A percentile compares a stretch with the other conserved stretches of the same genome.
Evolutionary conservation across 345 rosid genomes (phyloP).

Genomic region (Moricandia arvensis): DNA sequence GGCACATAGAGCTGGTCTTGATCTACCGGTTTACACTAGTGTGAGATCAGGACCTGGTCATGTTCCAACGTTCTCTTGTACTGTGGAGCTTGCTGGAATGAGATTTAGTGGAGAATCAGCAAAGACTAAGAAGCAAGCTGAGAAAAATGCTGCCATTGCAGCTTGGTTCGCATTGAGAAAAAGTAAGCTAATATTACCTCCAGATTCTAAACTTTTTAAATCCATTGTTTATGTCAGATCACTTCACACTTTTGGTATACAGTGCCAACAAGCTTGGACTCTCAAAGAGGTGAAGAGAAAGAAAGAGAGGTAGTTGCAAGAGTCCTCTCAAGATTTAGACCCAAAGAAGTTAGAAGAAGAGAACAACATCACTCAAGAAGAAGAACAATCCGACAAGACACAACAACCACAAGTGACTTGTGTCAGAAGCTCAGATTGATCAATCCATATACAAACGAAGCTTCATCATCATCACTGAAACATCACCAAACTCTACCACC

Average conservation of each 20-base stretch:
- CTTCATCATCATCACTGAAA: conserved; percentile 13
- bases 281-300: conserved; percentile 44
- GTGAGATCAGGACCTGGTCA: conserved; percentile 79
- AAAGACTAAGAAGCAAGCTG: conserved; percentile 79
- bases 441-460: conserved; percentile 47
- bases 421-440: conserved; percentile 46
- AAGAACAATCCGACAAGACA: conserved; percentile 30
- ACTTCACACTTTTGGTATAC: conserved; percentile 11
- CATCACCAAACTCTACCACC: conserved; percentile 16
- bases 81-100: conserved; percentile 70
- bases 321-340: conserved; percentile 52
- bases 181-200: conserved; percentile 34
- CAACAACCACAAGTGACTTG: conserved; percentile 22
- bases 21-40: conserved; percentile 66
- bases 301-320: conserved; percentile 58
- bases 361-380: conserved; percentile 53
- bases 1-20: conserved; percentile 71
- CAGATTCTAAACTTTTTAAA: neutral
- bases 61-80: conserved; percentile 58
- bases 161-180: conserved; percentile 75
- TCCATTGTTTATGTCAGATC: neutral
- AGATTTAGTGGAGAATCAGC: conserved; percentile 63
- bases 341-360: conserved; percentile 52
- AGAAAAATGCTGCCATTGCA: conserved; percentile 75
- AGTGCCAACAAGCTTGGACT: conserved; percentile 53